A percentile compares a stretch with the other conserved stretches of the same genome.
Conservation (phyloP, 129 eudicot species). For the Silybum marianum region DNA sequence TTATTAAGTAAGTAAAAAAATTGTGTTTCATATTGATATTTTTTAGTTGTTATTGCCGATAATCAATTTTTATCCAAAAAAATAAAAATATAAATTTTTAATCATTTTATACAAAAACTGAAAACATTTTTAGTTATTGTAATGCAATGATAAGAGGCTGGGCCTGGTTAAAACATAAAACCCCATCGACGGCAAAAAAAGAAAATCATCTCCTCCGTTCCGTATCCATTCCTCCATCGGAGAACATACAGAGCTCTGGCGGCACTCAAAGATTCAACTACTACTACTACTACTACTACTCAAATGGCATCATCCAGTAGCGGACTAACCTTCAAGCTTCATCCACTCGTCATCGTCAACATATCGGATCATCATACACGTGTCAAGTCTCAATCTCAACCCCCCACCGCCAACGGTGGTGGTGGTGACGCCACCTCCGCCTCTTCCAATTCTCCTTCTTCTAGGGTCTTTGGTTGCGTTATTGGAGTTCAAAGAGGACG, state of each 20-base stretch:
- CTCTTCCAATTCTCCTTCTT: slow-evolving; percentile 35
- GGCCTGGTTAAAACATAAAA: not conserved
- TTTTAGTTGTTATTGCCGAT: too few relatives aligned
- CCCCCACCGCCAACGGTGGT: slow-evolving; percentile 40
- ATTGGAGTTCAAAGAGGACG: slow-evolving; percentile 94
- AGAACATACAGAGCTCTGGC: slow-evolving; percentile 5
- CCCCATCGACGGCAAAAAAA: slow-evolving; percentile 4
- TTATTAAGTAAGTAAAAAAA: too few relatives aligned
- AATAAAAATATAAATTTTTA: too few relatives aligned
- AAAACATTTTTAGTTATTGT: too few relatives aligned
- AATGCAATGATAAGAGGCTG: too few relatives aligned
- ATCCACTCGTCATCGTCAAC: slow-evolving; percentile 88
- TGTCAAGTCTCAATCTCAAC: slow-evolving; percentile 70
- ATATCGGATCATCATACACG: slow-evolving; percentile 93
- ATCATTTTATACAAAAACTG: too few relatives aligned
- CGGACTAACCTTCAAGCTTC: slow-evolving; percentile 95
- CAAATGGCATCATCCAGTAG: slow-evolving; percentile 86
- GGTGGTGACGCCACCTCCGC: slow-evolving; percentile 34
- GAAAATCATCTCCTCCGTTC: not conserved
- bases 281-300: not conserved
- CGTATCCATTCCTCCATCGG: not conserved
- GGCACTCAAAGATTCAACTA: slow-evolving; percentile 24
- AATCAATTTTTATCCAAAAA: too few relatives aligned
- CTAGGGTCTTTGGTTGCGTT: slow-evolving; percentile 86
- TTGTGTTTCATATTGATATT: too few relatives aligned